These are phyloP conservation scores for Suillus subluteus DNA, from an alignment of 768 basidiomycete species.

Conservation along the genomic window DNA sequence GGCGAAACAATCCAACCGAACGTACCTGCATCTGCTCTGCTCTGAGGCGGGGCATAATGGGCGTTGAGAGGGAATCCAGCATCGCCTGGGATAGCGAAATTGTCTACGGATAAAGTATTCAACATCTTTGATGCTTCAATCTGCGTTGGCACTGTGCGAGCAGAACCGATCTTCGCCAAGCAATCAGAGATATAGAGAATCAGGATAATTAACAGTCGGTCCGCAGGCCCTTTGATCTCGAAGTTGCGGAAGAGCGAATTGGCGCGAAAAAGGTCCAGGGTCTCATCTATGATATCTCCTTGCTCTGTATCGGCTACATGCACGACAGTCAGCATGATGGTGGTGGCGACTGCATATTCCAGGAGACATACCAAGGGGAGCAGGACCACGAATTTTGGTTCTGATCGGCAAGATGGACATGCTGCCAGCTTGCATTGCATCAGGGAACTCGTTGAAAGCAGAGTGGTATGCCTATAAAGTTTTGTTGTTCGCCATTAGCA, in stretches of 20 bases:
- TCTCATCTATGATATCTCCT: slow-evolving; percentile 94
- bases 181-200: slow-evolving; percentile 99
- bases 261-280: slow-evolving; percentile 94
- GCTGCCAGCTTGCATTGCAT: slow-evolving; percentile 87
- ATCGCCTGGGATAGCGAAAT: slow-evolving; percentile 93
- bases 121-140: slow-evolving; percentile 87
- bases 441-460: slow-evolving; percentile 82
- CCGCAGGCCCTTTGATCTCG: slow-evolving; percentile 98
- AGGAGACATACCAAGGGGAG: slow-evolving; percentile 65
- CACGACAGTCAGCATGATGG: slow-evolving; percentile 17
- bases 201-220: slow-evolving; percentile 93
- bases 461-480: slow-evolving; percentile 92
- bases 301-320: slow-evolving; percentile 72
- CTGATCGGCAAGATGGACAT: slow-evolving; percentile 88
- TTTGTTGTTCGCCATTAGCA: slow-evolving; percentile 3
- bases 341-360: slow-evolving; percentile 13
- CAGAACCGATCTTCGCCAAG: slow-evolving; percentile 82
- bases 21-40: slow-evolving; percentile 81
- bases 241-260: slow-evolving; percentile 99
- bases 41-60: slow-evolving; percentile 82
- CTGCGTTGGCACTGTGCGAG: slow-evolving; percentile 69
- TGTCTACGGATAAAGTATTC: slow-evolving; percentile 92
- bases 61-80: slow-evolving; percentile 93
- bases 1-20: slow-evolving; percentile 12
- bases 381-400: slow-evolving; percentile 91